Evolutionary conservation across 2,329 filamentous ascomycete genomes (phyloP).

Genomic region (Teratosphaeriaceae sp.): DNA sequence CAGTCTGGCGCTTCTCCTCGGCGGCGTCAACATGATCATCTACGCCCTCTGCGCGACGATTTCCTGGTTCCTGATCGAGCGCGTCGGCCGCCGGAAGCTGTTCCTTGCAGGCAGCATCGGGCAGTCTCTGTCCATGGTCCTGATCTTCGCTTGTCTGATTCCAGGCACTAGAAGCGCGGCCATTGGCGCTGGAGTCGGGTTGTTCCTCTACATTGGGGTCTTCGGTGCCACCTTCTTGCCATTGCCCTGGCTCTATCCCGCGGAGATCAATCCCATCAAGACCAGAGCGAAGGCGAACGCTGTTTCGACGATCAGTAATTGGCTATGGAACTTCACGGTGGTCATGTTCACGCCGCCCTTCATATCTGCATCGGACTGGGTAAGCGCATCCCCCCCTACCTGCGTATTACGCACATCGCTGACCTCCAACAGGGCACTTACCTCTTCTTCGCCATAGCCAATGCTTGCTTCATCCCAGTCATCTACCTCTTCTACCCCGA

Average conservation of each 20-base stretch:
- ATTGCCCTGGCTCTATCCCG: conserved; percentile 26
- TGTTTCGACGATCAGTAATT: conserved; percentile 48
- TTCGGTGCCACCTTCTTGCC: conserved; percentile 51
- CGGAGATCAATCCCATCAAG: conserved; percentile 46
- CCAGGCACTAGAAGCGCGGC: conserved; percentile 28
- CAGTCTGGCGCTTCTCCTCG: conserved; percentile 38
- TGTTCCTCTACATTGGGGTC: conserved; percentile 63
- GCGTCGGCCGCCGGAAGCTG: conserved; percentile 44
- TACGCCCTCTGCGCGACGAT: conserved; percentile 51
- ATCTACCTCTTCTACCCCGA: conserved; percentile 52
- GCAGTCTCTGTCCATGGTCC: conserved; percentile 50
- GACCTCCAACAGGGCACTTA: too few species aligned
- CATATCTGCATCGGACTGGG: too few species aligned
- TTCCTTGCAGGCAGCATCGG: conserved; percentile 40
- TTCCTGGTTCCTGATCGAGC: conserved; percentile 60
- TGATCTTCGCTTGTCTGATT: conserved; percentile 36
- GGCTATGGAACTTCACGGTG: conserved; percentile 36
- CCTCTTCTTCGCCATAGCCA: conserved; percentile 48
- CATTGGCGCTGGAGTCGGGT: conserved; percentile 49
- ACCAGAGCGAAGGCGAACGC: conserved; percentile 52
- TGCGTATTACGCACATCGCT: too few species aligned
- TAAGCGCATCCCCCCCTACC: too few species aligned
- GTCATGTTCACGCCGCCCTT: conserved; percentile 39
- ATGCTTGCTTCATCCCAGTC: conserved; percentile 48
- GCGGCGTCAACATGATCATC: conserved; percentile 49